phyloP scores from a whole-genome alignment of 2,329 filamentous ascomycete species.

The Sclerotinia minor region DNA sequence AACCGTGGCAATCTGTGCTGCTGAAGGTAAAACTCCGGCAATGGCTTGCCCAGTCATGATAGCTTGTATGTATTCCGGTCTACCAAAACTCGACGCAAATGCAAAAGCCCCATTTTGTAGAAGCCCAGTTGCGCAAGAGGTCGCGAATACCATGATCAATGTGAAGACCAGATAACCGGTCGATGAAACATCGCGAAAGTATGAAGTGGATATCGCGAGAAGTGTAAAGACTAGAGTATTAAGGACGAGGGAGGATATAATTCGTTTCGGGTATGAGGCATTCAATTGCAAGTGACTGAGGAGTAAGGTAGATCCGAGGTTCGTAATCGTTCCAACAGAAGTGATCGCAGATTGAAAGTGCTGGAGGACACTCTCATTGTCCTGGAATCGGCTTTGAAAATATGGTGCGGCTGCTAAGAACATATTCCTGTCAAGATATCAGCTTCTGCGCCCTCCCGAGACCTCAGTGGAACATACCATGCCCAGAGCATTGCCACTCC shows the following conservation, averaged over 20 bases:
- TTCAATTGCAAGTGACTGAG: slow-evolving; percentile 77
- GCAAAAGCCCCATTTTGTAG: slow-evolving; percentile 95
- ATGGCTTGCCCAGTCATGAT: slow-evolving; percentile 95
- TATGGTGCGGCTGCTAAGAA: slow-evolving; percentile 94
- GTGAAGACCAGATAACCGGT: slow-evolving; percentile 76
- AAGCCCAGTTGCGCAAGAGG: slow-evolving; percentile 77
- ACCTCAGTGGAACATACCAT: slow-evolving; percentile 62
- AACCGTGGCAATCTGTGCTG: slow-evolving; percentile 84
- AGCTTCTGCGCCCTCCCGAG: slow-evolving; percentile 22
- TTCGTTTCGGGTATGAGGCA: slow-evolving; percentile 86
- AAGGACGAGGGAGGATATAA: slow-evolving; percentile 72
- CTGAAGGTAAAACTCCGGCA: slow-evolving; percentile 83
- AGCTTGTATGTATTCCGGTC: slow-evolving; percentile 87
- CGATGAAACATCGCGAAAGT: slow-evolving; percentile 63
- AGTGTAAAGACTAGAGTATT: slow-evolving; percentile 76
- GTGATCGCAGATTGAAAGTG: slow-evolving; percentile 91
- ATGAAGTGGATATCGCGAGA: slow-evolving; percentile 75
- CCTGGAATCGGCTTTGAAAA: slow-evolving; percentile 78
- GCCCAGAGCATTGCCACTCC: slow-evolving; percentile 97
- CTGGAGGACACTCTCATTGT: slow-evolving; percentile 67
- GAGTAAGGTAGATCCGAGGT: slow-evolving; percentile 72
- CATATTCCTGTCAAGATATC: slow-evolving; percentile 73
- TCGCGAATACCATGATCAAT: slow-evolving; percentile 76
- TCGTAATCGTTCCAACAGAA: slow-evolving; percentile 81
- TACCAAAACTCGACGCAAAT: slow-evolving; percentile 81